phyloP scores from a whole-genome alignment of 768 basidiomycete genomes.

The Agrocybe pediades region DNA sequence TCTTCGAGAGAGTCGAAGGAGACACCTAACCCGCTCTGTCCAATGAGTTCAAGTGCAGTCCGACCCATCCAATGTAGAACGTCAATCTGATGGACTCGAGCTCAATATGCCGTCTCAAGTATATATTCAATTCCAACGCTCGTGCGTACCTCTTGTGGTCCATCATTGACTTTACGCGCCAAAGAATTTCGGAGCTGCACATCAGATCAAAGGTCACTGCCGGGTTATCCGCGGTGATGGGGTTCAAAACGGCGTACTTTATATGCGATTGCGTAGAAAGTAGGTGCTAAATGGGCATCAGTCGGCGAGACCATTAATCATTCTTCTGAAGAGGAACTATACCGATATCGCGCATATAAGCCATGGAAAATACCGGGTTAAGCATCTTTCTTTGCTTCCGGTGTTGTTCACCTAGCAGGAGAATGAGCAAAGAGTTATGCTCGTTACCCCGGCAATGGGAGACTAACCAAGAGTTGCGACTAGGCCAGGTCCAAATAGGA shows the following conservation, averaged over 20 bases:
- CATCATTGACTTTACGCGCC: conserved; percentile 22
- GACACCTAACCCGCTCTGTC: conserved; percentile 45
- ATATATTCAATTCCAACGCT: no score
- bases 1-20: conserved; percentile 40
- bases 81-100: conserved; percentile 24
- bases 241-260: conserved; percentile 23
- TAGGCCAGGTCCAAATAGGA: conserved; percentile 23
- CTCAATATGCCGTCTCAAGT: not conserved
- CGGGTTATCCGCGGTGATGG: no score
- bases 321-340: not conserved
- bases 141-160: conserved; percentile 31
- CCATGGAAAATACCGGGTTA: conserved; percentile 39
- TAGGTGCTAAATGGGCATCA: conserved; percentile 28
- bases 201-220: not conserved
- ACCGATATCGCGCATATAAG: conserved; percentile 40
- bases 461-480: conserved; percentile 22
- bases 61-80: conserved; percentile 38
- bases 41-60: conserved; percentile 49
- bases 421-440: not conserved
- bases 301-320: not conserved
- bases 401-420: conserved; percentile 40
- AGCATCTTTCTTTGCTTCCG: conserved; percentile 39
- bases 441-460: not conserved
- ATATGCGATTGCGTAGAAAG: conserved; percentile 34
- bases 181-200: conserved; percentile 28